These are phyloP conservation scores for Paecilomyces sp. DNA, from an alignment of 2,329 filamentous ascomycete genomes.

Conservation along the genomic window DNA sequence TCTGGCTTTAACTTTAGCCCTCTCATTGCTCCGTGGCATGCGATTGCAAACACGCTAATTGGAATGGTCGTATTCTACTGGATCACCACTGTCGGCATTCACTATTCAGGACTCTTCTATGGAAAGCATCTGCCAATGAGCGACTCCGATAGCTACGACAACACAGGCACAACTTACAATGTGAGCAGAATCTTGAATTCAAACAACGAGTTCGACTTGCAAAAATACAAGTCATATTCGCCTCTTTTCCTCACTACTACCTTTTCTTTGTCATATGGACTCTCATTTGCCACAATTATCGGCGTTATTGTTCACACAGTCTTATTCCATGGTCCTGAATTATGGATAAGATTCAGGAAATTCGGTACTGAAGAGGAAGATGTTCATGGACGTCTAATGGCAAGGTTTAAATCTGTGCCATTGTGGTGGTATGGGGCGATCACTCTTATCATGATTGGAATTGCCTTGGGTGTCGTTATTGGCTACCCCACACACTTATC, in stretches of 20 bases:
- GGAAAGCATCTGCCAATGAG: conserved; percentile 60
- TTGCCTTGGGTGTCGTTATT: conserved; percentile 40
- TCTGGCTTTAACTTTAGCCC: conserved; percentile 62
- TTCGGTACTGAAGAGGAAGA: conserved; percentile 50
- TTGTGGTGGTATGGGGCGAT: conserved; percentile 51
- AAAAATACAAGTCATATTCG: conserved; percentile 60
- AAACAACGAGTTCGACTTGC: conserved; percentile 55
- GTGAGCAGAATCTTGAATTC: conserved; percentile 56
- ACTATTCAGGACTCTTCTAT: conserved; percentile 62
- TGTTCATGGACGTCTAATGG: conserved; percentile 50
- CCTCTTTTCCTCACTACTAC: conserved; percentile 58
- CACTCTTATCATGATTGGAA: conserved; percentile 43
- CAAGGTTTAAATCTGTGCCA: conserved; percentile 49
- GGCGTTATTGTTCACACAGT: conserved; percentile 62
- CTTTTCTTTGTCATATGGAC: conserved; percentile 62
- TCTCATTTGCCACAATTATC: conserved; percentile 66
- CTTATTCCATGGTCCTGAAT: conserved; percentile 59
- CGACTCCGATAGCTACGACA: conserved; percentile 64
- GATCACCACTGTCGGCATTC: conserved; percentile 51
- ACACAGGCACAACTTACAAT: conserved; percentile 58
- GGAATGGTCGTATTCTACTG: conserved; percentile 61
- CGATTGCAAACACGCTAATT: conserved; percentile 65
- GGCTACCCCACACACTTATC: conserved; percentile 59
- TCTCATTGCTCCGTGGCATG: conserved; percentile 64
- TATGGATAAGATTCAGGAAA: conserved; percentile 56